phyloP scores from a whole-genome alignment of 2,329 filamentous ascomycete genomes.

The Tolypocladium tundrense region DNA sequence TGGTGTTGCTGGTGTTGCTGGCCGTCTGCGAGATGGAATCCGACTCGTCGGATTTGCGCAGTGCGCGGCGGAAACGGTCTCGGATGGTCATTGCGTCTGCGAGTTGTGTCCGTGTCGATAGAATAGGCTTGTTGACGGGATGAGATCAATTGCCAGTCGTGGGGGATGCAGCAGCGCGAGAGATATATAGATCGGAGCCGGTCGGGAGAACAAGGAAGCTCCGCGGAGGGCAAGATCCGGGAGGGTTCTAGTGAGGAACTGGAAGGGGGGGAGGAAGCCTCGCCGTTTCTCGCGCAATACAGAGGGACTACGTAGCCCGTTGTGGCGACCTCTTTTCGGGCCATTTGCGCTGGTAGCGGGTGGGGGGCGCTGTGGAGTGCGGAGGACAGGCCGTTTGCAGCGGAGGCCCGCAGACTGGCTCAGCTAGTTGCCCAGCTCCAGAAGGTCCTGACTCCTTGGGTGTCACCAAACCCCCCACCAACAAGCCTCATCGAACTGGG shows the following conservation, averaged over 20 bases:
- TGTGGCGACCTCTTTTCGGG: background rate
- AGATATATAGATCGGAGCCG: background rate
- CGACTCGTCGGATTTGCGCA: constrained; percentile 25
- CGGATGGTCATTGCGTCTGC: constrained; percentile 27
- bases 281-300: background rate
- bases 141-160: background rate
- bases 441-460: background rate
- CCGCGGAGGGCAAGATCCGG: background rate
- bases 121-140: background rate
- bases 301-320: background rate
- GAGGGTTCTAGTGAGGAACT: background rate
- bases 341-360: background rate
- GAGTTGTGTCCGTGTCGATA: background rate
- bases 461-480: background rate
- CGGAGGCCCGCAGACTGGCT: constrained; percentile 1
- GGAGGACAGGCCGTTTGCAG: background rate
- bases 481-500: background rate
- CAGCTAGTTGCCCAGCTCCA: background rate
- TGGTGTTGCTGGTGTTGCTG: constrained; percentile 18
- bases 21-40: constrained; percentile 21
- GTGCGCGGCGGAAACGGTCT: constrained; percentile 29
- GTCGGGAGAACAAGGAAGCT: background rate
- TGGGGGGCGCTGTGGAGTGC: background rate
- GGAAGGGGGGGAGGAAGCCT: background rate
- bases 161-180: background rate